These are phyloP conservation scores for Picea sitchensis DNA, from an alignment of 75 land plant species.

Conservation along the genomic window DNA sequence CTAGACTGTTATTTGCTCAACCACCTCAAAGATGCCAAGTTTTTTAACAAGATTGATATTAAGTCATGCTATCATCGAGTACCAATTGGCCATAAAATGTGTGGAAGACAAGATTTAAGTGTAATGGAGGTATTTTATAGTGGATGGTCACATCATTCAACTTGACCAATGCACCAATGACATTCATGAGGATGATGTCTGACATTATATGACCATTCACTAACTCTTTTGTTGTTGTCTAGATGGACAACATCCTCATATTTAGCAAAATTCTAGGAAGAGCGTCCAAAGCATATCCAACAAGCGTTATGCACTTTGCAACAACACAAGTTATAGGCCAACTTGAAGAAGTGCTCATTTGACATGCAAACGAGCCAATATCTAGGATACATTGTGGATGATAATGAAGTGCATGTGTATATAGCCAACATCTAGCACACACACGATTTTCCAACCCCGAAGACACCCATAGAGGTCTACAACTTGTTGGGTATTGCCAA, in stretches of 20 bases:
- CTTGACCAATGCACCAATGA: not conserved
- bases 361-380: no score
- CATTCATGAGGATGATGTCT: not conserved
- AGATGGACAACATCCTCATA: not conserved
- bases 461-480: not conserved
- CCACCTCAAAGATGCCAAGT: not conserved
- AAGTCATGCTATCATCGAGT: not conserved
- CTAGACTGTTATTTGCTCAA: not conserved
- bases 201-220: not conserved
- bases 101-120: no score
- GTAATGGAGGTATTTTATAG: no score
- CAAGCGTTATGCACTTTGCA: not conserved
- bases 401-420: no score
- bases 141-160: not conserved
- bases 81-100: not conserved
- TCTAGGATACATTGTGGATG: no score
- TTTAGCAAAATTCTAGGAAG: not conserved
- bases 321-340: not conserved
- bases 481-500: not conserved
- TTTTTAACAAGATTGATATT: not conserved
- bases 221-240: no score
- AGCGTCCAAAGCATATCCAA: not conserved
- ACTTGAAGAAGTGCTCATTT: no score
- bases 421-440: no score
- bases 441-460: not conserved